Conservation (phyloP, 148 eudicot species). For the Heliosperma pusillum region DNA sequence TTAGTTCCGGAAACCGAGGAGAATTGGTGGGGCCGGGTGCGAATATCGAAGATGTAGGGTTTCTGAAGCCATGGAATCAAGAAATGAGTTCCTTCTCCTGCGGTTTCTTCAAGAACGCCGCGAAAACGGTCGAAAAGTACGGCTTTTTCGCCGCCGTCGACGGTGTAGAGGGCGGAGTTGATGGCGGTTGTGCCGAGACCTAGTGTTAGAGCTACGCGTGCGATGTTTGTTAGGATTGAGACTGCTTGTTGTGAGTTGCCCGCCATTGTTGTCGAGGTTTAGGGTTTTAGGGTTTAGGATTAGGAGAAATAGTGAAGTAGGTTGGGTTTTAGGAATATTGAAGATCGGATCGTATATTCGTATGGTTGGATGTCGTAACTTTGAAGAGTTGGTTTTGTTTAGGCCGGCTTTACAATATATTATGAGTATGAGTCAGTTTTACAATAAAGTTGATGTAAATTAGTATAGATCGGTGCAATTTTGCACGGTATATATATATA, state of each 20-base stretch:
- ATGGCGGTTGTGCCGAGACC: conserved; percentile 50
- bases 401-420: too few species aligned
- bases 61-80: conserved; percentile 79
- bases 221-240: conserved; percentile 37
- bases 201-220: conserved; percentile 49
- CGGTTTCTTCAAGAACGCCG: conserved; percentile 57
- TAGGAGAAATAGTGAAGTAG: background rate
- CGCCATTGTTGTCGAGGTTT: conserved; percentile 6
- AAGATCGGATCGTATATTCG: background rate
- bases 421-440: too few species aligned
- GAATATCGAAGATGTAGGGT: conserved; percentile 82
- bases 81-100: conserved; percentile 90
- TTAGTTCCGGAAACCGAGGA: conserved; percentile 82
- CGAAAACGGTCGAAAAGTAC: conserved; percentile 86
- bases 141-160: conserved; percentile 91
- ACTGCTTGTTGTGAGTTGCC: conserved; percentile 39
- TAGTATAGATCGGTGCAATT: too few species aligned
- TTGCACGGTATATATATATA: too few species aligned
- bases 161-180: conserved; percentile 79
- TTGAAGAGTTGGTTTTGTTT: too few species aligned
- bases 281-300: background rate
- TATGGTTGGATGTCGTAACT: too few species aligned
- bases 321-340: background rate
- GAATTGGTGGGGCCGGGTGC: conserved; percentile 82
- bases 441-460: too few species aligned